These are phyloP conservation scores for Termitomyces sp. DNA, from an alignment of 768 basidiomycete genomes.

Conservation along the genomic window DNA sequence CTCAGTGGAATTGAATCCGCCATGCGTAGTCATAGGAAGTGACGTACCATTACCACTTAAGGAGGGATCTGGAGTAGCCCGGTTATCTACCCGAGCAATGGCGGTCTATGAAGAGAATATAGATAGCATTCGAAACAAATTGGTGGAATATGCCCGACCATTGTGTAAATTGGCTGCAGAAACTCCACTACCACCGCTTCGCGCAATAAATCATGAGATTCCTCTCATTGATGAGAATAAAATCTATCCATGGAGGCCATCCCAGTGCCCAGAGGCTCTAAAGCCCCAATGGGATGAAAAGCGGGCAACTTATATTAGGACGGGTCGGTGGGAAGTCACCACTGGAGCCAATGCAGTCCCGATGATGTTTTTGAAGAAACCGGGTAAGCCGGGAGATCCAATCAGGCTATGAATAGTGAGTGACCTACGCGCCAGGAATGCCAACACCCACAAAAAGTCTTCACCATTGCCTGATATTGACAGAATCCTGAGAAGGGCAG, in stretches of 20 bases:
- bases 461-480: not conserved
- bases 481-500: not conserved
- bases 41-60: not conserved
- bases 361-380: not conserved
- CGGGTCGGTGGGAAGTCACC: not conserved
- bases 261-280: not conserved
- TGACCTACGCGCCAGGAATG: not conserved
- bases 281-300: not conserved
- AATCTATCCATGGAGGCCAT: not conserved
- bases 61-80: not conserved
- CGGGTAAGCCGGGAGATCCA: not conserved
- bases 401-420: not conserved
- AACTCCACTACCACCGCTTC: not conserved
- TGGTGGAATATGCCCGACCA: not conserved
- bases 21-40: not conserved
- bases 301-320: not conserved
- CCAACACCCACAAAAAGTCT: not conserved
- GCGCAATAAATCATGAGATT: not conserved
- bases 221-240: not conserved
- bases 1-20: not conserved
- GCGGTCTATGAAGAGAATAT: not conserved
- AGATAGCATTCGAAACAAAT: rapidly evolving
- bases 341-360: not conserved
- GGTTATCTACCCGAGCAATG: not conserved
- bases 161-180: not conserved